A percentile compares a stretch with the other conserved stretches of the same genome.
Conservation (phyloP, 2,329 filamentous ascomycete genomes). For the Tolypocladium endophyticum region DNA sequence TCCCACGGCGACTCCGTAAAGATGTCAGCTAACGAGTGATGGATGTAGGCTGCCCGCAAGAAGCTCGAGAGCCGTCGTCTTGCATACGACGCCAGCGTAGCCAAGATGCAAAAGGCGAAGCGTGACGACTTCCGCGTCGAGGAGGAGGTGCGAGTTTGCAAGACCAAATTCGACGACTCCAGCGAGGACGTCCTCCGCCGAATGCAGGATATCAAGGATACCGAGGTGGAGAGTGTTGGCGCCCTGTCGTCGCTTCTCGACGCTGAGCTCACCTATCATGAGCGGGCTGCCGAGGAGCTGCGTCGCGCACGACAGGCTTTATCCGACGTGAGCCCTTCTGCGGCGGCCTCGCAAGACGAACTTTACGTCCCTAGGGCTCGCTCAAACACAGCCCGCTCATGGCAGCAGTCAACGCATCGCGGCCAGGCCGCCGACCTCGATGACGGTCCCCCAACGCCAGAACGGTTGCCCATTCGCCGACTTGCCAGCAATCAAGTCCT, state of each 20-base stretch:
- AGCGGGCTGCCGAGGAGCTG: conserved; percentile 79
- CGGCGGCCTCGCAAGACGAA: conserved; percentile 2
- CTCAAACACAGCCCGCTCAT: conserved; percentile 38
- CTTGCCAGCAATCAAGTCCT: conserved; percentile 18
- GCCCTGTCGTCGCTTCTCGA: conserved; percentile 78
- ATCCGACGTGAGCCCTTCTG: conserved; percentile 16
- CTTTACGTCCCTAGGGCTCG: conserved; percentile 25
- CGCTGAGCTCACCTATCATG: conserved; percentile 82
- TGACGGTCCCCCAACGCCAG: conserved; percentile 12
- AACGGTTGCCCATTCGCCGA: conserved; percentile 34
- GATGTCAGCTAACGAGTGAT: background rate
- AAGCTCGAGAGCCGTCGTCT: conserved; percentile 85
- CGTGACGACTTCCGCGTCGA: conserved; percentile 89
- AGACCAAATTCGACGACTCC: conserved; percentile 93
- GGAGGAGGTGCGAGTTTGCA: conserved; percentile 82
- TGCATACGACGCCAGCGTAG: conserved; percentile 80
- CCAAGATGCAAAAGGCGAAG: conserved; percentile 88
- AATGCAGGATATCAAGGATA: conserved; percentile 95
- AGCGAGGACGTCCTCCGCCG: conserved; percentile 83
- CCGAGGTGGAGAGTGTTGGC: conserved; percentile 70
- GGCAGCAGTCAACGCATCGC: conserved; percentile 28
- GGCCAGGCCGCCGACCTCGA: conserved; percentile 19
- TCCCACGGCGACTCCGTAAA: too few species aligned
- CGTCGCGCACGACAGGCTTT: conserved; percentile 40
- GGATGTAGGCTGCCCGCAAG: conserved; percentile 59